A percentile compares a stretch with the other conserved stretches of the same genome.
phyloP scores from a whole-genome alignment of 208 protist species.

The Strigomonas galati region DNA sequence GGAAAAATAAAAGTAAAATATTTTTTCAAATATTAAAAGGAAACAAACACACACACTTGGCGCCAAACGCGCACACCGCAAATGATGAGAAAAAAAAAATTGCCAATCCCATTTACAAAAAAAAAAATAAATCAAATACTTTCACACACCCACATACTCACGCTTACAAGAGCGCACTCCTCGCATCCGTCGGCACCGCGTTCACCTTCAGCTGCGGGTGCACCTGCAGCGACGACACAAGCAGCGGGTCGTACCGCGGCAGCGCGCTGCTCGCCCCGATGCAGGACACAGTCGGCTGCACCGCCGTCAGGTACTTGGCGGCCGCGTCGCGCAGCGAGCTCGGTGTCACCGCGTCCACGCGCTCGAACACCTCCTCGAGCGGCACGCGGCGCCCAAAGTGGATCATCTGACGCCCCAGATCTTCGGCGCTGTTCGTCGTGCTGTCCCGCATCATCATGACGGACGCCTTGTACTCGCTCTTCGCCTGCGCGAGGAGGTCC shows the following conservation, averaged over 20 bases:
- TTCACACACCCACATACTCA: no score
- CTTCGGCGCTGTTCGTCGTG: constrained; percentile 93
- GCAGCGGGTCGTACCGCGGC: constrained; percentile 52
- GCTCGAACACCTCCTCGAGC: constrained; percentile 89
- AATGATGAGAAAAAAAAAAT: no score
- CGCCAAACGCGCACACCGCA: background rate
- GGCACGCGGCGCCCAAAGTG: constrained; percentile 83
- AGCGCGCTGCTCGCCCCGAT: constrained; percentile 67
- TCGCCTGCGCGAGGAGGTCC: constrained; percentile 89
- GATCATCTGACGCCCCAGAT: constrained; percentile 97
- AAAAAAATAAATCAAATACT: no score
- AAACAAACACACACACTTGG: no score
- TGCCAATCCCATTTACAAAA: no score
- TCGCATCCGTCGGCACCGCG: constrained; percentile 13
- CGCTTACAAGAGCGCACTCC: constrained; percentile 15
- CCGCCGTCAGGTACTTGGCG: constrained; percentile 55
- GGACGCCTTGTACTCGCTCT: constrained; percentile 92
- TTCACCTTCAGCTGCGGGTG: constrained; percentile 35
- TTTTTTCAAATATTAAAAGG: constrained; percentile 21
- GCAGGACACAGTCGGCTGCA: constrained; percentile 66
- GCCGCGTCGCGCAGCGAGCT: constrained; percentile 72
- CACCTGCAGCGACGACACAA: constrained; percentile 27
- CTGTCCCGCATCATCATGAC: constrained; percentile 94
- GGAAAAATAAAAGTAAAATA: constrained; percentile 8
- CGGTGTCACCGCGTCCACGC: constrained; percentile 91